Base-by-base conservation (phyloP, 1,284 basidiomycete genomes). In the Tilletia caries region DNA sequence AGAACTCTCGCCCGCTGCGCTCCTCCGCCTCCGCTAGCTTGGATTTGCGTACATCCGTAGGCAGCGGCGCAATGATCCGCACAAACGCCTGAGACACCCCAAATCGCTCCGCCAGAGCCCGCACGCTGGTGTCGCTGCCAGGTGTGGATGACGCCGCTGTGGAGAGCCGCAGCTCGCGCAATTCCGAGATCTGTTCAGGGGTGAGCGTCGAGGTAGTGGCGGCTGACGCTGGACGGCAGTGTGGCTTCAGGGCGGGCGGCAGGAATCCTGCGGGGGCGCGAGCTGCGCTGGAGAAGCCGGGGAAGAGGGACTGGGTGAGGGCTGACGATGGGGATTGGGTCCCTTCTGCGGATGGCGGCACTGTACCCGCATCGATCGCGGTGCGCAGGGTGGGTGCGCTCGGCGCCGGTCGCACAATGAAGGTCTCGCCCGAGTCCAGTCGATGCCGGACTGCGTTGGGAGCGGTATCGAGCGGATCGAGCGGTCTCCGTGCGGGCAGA, bases 341-440 rank as follows among this genome's bases (percentile, higher is more conserved):
- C 50, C 25, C 37, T 41, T 32, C 33, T 5, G 25, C 46, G 10
- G 58, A 33, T 62, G 58, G 8, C 10, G 37, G 37, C 37, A 41
- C 15, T 15, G 18, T 25, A 13, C 27, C 29, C 12, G 52, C 18
- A 33, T 65, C 68, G 12, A 29, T 37, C 29, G 32, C 68, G 20
- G 70, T 75, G 12, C 71, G 70, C n/a, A 70, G 64, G 13, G 74
- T 64, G 12, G 62, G 15, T 8, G 74, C 62, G 4, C 75, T 67
- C 15, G 81, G 80, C 0, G 81, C 75, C 3, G 78, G 75, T 27
- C 81, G 78, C 13, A 77, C 75, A 68, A 82, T 78, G 64, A 82
- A 77, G 8, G 77, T 81, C 60, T 77, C 78, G 48, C 81, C 80
- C 1, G 71, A 48, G 4, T 69, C 54, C 18, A 82, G 71, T 0